Conservation (phyloP, 129 eudicot species). For the Rutidosis leptorrhynchoides region DNA sequence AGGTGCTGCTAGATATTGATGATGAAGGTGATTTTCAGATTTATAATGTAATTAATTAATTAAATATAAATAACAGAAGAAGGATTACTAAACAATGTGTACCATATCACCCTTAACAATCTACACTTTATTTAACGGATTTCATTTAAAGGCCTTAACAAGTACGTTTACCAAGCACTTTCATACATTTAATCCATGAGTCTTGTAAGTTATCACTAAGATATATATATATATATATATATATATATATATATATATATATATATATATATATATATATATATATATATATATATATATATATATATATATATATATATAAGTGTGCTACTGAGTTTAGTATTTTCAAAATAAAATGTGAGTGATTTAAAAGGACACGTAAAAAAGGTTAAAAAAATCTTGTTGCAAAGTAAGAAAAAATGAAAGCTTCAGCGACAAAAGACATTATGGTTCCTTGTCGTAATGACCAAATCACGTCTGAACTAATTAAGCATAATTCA, state of each 20-base stretch:
- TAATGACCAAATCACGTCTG: no score
- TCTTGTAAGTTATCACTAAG: not conserved
- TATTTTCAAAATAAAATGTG: no score
- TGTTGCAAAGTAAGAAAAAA: not conserved
- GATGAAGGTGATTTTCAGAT: not conserved
- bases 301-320: no score
- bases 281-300: no score
- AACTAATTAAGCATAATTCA: no score
- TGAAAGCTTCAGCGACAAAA: no score
- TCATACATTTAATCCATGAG: not conserved
- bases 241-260: no score
- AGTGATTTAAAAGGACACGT: no score
- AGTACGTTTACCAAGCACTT: not conserved
- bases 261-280: no score
- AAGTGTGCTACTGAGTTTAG: no score
- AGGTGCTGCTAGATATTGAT: conserved; percentile 6
- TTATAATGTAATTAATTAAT: not conserved
- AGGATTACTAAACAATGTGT: not conserved
- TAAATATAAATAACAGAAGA: not conserved
- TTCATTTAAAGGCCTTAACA: not conserved
- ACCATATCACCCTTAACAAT: no score
- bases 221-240: not conserved
- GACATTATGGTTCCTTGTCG: not conserved
- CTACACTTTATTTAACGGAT: not conserved
- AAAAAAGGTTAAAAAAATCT: no score